Evolutionary conservation across 1,284 basidiomycete species (phyloP).

Genomic region (Fistulinella cinereoalba): DNA sequence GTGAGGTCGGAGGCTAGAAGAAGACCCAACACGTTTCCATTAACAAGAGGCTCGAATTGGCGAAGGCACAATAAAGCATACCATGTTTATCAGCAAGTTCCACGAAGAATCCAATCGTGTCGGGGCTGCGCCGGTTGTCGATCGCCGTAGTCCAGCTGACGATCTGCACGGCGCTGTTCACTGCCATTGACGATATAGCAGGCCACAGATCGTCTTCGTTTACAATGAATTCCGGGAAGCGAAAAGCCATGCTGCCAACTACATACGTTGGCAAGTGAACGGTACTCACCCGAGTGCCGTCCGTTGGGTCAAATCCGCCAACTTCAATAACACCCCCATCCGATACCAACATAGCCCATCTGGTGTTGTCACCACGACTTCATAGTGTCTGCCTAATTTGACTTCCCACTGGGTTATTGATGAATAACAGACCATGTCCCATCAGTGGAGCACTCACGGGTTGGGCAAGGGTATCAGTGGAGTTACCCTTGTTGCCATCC

Average conservation of each 20-base stretch:
- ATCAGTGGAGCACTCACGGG: no score
- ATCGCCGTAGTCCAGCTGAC: conserved; percentile 20
- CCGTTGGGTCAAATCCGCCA: no score
- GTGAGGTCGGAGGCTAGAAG: background rate
- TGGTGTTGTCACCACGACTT: no score
- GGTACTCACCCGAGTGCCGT: no score
- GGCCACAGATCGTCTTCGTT: conserved; percentile 12
- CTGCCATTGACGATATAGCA: conserved; percentile 1
- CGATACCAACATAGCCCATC: no score
- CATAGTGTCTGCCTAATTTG: no score
- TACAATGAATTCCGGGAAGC: conserved; percentile 14
- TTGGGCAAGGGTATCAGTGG: no score
- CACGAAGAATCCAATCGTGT: conserved; percentile 21
- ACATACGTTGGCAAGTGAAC: no score
- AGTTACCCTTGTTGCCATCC: no score
- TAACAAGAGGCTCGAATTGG: background rate
- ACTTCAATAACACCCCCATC: no score
- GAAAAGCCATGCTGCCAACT: conserved; percentile 12
- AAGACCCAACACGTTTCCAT: background rate
- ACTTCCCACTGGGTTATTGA: no score
- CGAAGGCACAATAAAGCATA: background rate
- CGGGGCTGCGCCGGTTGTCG: conserved; percentile 11
- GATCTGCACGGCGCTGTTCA: background rate
- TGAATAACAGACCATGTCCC: no score
- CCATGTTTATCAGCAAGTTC: conserved; percentile 10